Base-by-base conservation (phyloP, 371 early-diverging fungal species). In the Batkoa obscura region DNA sequence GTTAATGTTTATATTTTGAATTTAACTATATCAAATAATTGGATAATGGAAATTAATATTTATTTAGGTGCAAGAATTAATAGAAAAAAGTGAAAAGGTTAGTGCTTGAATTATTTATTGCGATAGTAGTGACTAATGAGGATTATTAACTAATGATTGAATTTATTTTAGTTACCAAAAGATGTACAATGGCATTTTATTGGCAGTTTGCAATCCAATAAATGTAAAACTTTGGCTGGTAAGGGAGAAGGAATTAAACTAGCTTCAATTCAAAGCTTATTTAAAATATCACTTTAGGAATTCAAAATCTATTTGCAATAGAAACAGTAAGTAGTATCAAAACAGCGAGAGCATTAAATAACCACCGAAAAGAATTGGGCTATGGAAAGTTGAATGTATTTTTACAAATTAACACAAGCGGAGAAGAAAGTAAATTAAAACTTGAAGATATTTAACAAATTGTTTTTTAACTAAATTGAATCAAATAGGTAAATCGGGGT, bases 181-280 rank as follows among this genome's bases (percentile, higher is more conserved):
- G 82, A 83, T 60, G 86, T 87, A 67, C 77, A 79, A 55, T 97
- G 97, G 97, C 97, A 97, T 67, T 97, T 93, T 64, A 94, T 94
- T 57, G 98, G 94, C 38, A 70, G 81, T 15, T 69, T 95, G 23
- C 97, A 97, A 68, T 82, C 83, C 62, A 97, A 97, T 81, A 97
- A 97, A 63, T 86, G 86, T 71, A 94, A 93, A 64, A 58, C 67
- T 1, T 74, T 96, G 2, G 84, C 86, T 45, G 67, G 79, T 71
- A 68, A 31, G 34, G 31, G 47, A 2, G 36, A 12, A 38, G 10
- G 30, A 17, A 15, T 2, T 54, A 17, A 37, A 23, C 8, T 51
- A 4, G 6, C 38, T 36, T 50, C 1, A 37, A 31, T 0, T 42
- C 10, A 13, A 17, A n/a, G 8, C n/a, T 36, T 33, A 23, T 2